Conservation (phyloP, 805 yeast species). For the Vanderwaltozyma polyspora region DNA sequence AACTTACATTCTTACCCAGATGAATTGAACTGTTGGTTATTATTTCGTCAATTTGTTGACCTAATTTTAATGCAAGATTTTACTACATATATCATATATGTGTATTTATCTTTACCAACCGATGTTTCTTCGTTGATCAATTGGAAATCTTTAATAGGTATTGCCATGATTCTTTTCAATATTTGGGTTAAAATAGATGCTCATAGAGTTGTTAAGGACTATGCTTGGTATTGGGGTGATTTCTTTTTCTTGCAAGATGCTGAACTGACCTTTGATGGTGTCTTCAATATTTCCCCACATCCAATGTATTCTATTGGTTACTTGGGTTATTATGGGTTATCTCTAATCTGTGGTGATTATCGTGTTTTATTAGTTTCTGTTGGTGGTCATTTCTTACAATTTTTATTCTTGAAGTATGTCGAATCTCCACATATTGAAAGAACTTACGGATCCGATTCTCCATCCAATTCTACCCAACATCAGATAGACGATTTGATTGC, state of each 20-base stretch:
- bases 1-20: conserved; percentile 40
- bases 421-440: conserved; percentile 83
- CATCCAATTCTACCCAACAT: conserved; percentile 17
- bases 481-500: conserved; percentile 27
- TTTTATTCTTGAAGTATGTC: conserved; percentile 59
- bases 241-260: conserved; percentile 68
- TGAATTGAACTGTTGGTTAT: conserved; percentile 75
- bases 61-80: conserved; percentile 78
- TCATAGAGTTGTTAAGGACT: conserved; percentile 78
- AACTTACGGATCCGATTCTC: conserved; percentile 46
- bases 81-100: conserved; percentile 58
- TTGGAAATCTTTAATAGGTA: conserved; percentile 49
- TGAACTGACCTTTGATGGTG: conserved; percentile 75
- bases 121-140: conserved; percentile 36
- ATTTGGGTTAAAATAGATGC: conserved; percentile 82
- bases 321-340: conserved; percentile 77
- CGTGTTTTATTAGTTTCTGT: conserved; percentile 58
- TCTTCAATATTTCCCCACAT: conserved; percentile 81
- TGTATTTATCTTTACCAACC: conserved; percentile 33
- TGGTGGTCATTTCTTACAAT: conserved; percentile 67
- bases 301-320: conserved; percentile 90
- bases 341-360: conserved; percentile 64
- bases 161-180: conserved; percentile 53
- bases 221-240: conserved; percentile 95
- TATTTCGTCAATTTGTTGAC: conserved; percentile 71